Evolutionary conservation across 345 rosid genomes (phyloP).

Genomic region (Murraya koenigii): DNA sequence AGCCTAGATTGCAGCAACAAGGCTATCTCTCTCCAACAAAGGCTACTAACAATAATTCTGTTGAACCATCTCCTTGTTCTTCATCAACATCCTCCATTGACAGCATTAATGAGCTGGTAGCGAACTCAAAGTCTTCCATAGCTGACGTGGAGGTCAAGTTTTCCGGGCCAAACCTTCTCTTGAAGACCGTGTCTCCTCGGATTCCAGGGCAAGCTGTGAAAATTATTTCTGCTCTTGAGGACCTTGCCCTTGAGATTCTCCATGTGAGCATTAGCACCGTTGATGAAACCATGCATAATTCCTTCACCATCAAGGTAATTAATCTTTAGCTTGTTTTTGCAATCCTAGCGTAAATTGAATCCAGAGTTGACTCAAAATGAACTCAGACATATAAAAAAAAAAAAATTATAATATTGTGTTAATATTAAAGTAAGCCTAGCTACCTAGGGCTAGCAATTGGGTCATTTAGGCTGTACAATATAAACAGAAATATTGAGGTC

Average conservation of each 20-base stretch:
- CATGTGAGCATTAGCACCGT: constrained; percentile 55
- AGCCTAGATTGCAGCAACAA: constrained; percentile 41
- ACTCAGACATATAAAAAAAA: background rate
- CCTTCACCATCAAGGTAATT: constrained; percentile 98
- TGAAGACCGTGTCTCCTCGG: constrained; percentile 79
- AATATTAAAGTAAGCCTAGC: no score
- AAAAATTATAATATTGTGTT: no score
- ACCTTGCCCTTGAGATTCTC: constrained; percentile 79
- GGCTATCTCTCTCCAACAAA: constrained; percentile 48
- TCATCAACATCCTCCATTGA: constrained; percentile 48
- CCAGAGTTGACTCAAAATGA: background rate
- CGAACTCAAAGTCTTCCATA: constrained; percentile 72
- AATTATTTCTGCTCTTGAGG: constrained; percentile 72
- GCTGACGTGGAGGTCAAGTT: constrained; percentile 96
- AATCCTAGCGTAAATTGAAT: no score
- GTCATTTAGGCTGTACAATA: background rate
- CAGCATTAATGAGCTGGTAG: constrained; percentile 63
- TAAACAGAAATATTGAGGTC: background rate
- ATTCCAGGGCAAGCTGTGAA: constrained; percentile 84
- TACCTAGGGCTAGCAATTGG: background rate
- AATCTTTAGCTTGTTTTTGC: background rate
- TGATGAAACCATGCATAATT: constrained; percentile 73
- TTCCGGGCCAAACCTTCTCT: constrained; percentile 71
- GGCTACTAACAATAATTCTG: constrained; percentile 22
- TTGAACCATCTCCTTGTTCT: constrained; percentile 61